Evolutionary conservation across 1,139 yeast species (phyloP), one percentile per base, ranked within the genome.

Genomic region (Saccharomyces pastorianus): DNA sequence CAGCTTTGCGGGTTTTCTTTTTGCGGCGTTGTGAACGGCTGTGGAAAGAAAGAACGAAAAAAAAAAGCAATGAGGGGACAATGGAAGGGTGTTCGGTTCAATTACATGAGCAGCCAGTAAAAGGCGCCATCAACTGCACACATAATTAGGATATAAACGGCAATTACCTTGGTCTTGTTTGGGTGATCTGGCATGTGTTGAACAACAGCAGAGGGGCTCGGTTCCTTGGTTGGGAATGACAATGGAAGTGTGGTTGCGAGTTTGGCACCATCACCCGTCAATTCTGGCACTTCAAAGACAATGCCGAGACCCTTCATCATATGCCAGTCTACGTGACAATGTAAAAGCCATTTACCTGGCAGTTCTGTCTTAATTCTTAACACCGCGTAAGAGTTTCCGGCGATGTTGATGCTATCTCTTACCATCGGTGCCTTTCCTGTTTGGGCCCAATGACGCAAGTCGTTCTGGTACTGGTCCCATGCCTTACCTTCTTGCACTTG

Each of bases 291-390:
- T 32, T 80, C 69, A 32, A 82, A 74, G 6, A 77, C 75, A 51
- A 80, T 71, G 38, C 85, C 85, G 56, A 83, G 73, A 20, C 87
- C 88, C 67, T 82, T 85, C 53, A 77, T 82, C 62, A 85, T 81
- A 67, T 86, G 95, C 93, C 93, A 86, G 58, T 85, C 87, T 47
- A 85, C 83, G 61, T 86, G 95, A 69, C 95, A 87, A 66, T 87
- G 95, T 74, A 87, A 80, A 47, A 84, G 75, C 93, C 95, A 87
- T 28, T 83, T 79, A 9, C 95, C 95, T 3, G 91, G 89, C 62
- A 83, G 83, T 61, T 84, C 81, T 25, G 88, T 82, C 54, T 75
- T 75, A 63, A 86, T 80, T 58, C 95, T 73, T 38, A 80, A 51
- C 9, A 74, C 72, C 46, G 85, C 79, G 71, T 81, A 83, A 2